Base-by-base conservation (phyloP, 805 yeast genomes). In the Metschnikowia lachancei region DNA sequence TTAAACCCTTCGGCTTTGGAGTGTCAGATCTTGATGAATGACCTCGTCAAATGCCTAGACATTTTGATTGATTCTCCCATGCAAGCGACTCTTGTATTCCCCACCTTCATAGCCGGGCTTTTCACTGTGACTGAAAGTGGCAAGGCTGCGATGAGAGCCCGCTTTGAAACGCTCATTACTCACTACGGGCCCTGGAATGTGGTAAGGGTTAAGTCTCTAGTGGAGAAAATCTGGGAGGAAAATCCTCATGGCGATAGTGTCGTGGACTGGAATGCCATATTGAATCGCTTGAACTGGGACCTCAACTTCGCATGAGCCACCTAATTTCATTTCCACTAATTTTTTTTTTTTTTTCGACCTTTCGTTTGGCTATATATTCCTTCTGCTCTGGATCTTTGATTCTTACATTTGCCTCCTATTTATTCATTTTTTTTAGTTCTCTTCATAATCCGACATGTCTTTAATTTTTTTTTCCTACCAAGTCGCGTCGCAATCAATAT, bases 91-190 rank as follows among this genome's bases (percentile, higher is more conserved):
- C 62, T 86, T 13, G 83, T 86, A 33, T 87, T 87, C 63, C 95
- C 95, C 0, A 63, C 86, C 51, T 87, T 87, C 59, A 79, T 87
- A 17, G 85, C 89, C 1, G 95, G 92, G 1, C 76, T 87, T 58
- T 82, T 82, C 59, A 77, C 85, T 53, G 75, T 78, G 4, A 72
- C 77, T 0, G 60, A 58, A n/a, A 65, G 55, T n/a, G 83, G 80
- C 52, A 72, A 87, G 17, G 60, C 61, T n/a, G 59, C 64, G 37
- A 81, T 86, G 76, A 63, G 69, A 31, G 57, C 55, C 13, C 68
- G 85, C 48, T 77, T 85, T 50, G 78, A 77, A 17, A 77, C 70
- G 28, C 77, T 81, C 56, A 78, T 82, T 47, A 66, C 74, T 26
- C 64, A 86, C n/a, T 85, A 86, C 57, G 78, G 80, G 41, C 86